These are phyloP conservation scores for Pyrus communis DNA, from an alignment of 306 rosid genomes.

Conservation along the genomic window DNA sequence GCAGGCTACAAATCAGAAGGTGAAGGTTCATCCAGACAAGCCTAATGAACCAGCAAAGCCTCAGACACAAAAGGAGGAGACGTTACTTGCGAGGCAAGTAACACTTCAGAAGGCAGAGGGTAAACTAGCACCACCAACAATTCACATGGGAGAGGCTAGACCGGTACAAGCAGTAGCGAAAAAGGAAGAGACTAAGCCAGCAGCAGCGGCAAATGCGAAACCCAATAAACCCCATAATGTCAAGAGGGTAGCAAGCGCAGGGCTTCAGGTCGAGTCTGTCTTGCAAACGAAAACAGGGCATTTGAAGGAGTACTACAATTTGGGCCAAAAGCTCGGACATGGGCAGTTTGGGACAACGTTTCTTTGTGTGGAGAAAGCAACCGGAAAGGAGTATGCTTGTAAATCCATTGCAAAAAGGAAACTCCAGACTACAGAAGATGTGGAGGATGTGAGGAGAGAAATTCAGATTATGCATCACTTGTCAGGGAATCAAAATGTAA, in stretches of 20 bases:
- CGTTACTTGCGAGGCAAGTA: not conserved
- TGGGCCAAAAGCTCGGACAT: conserved; percentile 71
- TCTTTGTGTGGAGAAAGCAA: conserved; percentile 59
- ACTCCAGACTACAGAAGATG: conserved; percentile 49
- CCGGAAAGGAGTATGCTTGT: conserved; percentile 74
- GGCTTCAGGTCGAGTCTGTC: conserved; percentile 54
- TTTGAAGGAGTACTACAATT: conserved; percentile 47
- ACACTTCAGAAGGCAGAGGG: not conserved
- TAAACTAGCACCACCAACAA: not conserved
- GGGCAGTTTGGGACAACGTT: conserved; percentile 84
- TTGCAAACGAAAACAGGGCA: conserved; percentile 56
- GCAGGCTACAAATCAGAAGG: not conserved
- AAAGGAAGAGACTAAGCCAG: conserved; percentile 10
- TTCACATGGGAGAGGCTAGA: conserved; percentile 4
- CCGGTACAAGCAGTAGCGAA: not conserved
- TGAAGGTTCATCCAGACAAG: conserved; percentile 5
- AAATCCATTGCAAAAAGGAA: conserved; percentile 79
- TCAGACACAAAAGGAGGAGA: not conserved
- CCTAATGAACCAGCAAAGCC: not conserved
- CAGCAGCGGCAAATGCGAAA: not conserved
- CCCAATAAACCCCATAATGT: conserved; percentile 35
- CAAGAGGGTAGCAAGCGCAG: conserved; percentile 55
- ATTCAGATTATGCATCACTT: conserved; percentile 92
- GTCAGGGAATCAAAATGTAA: conserved; percentile 44
- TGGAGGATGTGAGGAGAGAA: conserved; percentile 89